Conservation (phyloP, 805 yeast species). For the Starmerella vaccinii region DNA sequence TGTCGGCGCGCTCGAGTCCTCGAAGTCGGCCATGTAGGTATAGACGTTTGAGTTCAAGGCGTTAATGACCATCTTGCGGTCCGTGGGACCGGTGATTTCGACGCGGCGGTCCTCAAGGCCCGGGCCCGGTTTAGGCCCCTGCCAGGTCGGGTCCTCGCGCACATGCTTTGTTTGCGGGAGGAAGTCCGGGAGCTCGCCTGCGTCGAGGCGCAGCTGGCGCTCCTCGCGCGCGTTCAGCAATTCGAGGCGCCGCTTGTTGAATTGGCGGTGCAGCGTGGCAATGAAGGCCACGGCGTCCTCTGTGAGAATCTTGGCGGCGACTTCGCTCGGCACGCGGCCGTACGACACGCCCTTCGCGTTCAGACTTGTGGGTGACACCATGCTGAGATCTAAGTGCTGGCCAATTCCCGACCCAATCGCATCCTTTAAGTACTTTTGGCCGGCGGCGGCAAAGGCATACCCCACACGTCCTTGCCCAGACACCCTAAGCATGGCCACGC, state of each 20-base stretch:
- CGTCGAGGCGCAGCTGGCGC: conserved; percentile 48
- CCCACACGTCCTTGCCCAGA: conserved; percentile 10
- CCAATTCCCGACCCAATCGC: neutral
- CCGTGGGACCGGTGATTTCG: conserved; percentile 69
- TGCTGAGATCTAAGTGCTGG: conserved; percentile 1
- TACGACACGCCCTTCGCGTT: conserved; percentile 43
- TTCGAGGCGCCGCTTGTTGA: conserved; percentile 45
- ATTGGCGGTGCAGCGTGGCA: conserved; percentile 56
- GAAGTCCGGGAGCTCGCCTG: conserved; percentile 58
- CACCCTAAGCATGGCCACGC: neutral
- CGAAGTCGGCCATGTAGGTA: conserved; percentile 69
- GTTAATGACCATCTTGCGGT: conserved; percentile 64
- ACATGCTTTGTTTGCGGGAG: conserved; percentile 53
- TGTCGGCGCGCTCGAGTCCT: conserved; percentile 63
- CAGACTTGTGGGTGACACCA: conserved; percentile 26
- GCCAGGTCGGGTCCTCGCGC: conserved; percentile 59
- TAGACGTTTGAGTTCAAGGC: conserved; percentile 60
- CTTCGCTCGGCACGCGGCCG: conserved; percentile 42
- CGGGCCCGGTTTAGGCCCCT: conserved; percentile 57
- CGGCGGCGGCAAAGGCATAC: neutral
- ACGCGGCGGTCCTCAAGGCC: conserved; percentile 64
- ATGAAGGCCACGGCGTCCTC: conserved; percentile 55
- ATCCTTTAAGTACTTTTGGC: conserved; percentile 7
- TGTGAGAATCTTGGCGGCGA: conserved; percentile 46
- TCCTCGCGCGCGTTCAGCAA: conserved; percentile 47